Conservation (phyloP, 306 rosid species). For the Abrus pulchellus region DNA sequence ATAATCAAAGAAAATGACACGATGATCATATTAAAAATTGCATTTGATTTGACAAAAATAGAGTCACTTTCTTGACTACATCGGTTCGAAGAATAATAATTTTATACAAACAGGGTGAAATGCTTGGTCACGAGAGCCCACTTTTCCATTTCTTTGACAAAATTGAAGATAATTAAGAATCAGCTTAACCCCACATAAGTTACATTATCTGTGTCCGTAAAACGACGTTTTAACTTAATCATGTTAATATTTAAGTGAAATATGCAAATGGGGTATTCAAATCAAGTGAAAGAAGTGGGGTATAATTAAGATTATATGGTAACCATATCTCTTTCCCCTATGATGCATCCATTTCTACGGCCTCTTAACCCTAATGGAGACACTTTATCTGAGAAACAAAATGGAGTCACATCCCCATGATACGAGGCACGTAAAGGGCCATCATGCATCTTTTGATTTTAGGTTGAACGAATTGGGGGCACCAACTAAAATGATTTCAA, state of each 20-base stretch:
- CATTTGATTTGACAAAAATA: conserved; percentile 37
- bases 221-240: conserved; percentile 33
- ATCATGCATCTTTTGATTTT: conserved; percentile 51
- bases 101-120: not conserved
- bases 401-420: conserved; percentile 59
- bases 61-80: conserved; percentile 49
- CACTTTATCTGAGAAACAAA: conserved; percentile 40
- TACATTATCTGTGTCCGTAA: conserved; percentile 28
- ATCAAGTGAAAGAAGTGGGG: conserved; percentile 42
- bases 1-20: conserved; percentile 45
- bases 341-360: conserved; percentile 29
- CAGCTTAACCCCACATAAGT: conserved; percentile 11
- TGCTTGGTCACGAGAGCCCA: conserved; percentile 22
- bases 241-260: conserved; percentile 12
- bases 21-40: conserved; percentile 43
- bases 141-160: conserved; percentile 36
- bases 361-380: conserved; percentile 40
- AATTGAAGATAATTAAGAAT: conserved; percentile 27
- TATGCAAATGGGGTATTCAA: conserved; percentile 33
- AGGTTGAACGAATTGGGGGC: conserved; percentile 45
- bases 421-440: conserved; percentile 45
- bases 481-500: conserved; percentile 48
- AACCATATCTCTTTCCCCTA: conserved; percentile 20
- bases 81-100: conserved; percentile 26
- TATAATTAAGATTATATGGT: not conserved